A percentile compares a stretch with the other conserved stretches of the same genome.
Conservation (phyloP, 768 basidiomycete genomes). For the Aureoboletus auriporus region DNA sequence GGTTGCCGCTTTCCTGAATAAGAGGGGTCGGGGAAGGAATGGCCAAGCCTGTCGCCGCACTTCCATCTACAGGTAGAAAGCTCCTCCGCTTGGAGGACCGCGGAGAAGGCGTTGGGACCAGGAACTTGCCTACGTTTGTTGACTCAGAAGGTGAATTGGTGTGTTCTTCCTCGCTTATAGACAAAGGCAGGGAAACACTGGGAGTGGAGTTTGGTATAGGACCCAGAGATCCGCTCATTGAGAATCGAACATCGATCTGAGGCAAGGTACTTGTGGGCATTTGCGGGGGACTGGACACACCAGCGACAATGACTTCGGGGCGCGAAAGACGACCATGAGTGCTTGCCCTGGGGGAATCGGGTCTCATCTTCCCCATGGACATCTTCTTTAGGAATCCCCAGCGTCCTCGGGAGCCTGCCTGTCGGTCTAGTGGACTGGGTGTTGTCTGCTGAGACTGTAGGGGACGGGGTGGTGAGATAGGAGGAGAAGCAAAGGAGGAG, state of each 20-base stretch:
- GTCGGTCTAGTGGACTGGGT: constrained; percentile 25
- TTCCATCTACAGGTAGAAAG: constrained; percentile 81
- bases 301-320: constrained; percentile 14
- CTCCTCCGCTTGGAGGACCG: constrained; percentile 73
- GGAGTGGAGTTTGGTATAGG: constrained; percentile 37
- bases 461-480: constrained; percentile 25
- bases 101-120: constrained; percentile 40
- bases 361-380: constrained; percentile 91
- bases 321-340: constrained; percentile 20
- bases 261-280: constrained; percentile 44
- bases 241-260: constrained; percentile 68
- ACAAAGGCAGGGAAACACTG: constrained; percentile 24
- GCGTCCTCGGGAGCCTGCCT: constrained; percentile 42
- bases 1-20: constrained; percentile 42
- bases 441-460: constrained; percentile 11
- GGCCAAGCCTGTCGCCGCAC: constrained; percentile 54
- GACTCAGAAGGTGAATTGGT: constrained; percentile 1
- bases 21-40: constrained; percentile 64
- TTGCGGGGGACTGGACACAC: constrained; percentile 12
- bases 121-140: constrained; percentile 26
- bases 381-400: constrained; percentile 99
- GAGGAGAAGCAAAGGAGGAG: constrained; percentile 25
- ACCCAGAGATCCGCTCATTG: constrained; percentile 63
- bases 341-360: constrained; percentile 50
- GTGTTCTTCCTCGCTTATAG: constrained; percentile 19